Evolutionary conservation across 2,329 filamentous ascomycete genomes (phyloP).

Genomic region (Ophiocordyceps australis): DNA sequence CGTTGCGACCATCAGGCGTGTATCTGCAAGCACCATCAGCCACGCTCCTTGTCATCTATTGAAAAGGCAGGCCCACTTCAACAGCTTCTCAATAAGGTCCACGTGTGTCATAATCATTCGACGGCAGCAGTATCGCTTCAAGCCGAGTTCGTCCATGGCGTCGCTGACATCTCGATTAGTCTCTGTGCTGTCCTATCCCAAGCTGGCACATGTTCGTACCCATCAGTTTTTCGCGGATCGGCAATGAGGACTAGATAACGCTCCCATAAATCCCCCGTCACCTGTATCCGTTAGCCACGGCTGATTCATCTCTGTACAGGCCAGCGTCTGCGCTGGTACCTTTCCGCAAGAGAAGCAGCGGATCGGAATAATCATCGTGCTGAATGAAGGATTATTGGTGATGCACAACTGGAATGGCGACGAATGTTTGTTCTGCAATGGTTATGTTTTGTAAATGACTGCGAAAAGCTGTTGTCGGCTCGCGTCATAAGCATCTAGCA

Average conservation of each 20-base stretch:
- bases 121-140: slow-evolving; percentile 94
- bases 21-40: slow-evolving; percentile 23
- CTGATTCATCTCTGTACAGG: slow-evolving; percentile 1
- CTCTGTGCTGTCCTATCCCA: background rate
- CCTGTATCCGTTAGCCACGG: slow-evolving; percentile 34
- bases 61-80: slow-evolving; percentile 45
- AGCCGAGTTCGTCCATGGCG: slow-evolving; percentile 86
- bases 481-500: too few relatives aligned
- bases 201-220: slow-evolving; percentile 23
- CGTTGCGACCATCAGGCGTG: slow-evolving; percentile 43
- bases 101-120: slow-evolving; percentile 99
- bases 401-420: too few relatives aligned
- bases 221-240: slow-evolving; percentile 48
- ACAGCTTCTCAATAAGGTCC: slow-evolving; percentile 93
- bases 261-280: slow-evolving; percentile 95
- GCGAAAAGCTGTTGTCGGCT: too few relatives aligned
- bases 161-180: slow-evolving; percentile 39
- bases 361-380: slow-evolving; percentile 92
- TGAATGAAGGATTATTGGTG: too few relatives aligned
- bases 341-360: slow-evolving; percentile 99
- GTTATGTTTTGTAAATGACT: too few relatives aligned
- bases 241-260: slow-evolving; percentile 81
- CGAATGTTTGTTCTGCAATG: too few relatives aligned
- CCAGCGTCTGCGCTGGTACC: slow-evolving; percentile 30
- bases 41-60: background rate